Conservation (phyloP, 352 stramenopile genomes). For the Globisporangium viniferum region DNA sequence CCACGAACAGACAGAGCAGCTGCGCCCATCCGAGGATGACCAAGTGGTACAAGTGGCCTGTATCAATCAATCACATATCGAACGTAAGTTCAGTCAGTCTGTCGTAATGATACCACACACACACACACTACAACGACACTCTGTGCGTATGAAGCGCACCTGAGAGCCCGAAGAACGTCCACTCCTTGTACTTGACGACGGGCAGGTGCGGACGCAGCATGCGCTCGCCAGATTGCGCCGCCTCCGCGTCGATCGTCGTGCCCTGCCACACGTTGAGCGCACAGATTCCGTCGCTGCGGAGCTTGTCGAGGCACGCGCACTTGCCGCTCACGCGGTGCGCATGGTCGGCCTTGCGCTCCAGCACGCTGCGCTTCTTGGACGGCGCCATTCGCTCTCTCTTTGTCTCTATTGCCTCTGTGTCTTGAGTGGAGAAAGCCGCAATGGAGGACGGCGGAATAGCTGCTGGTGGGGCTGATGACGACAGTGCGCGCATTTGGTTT, state of each 20-base stretch:
- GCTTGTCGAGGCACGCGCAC: conserved; percentile 30
- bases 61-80: not conserved
- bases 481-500: not conserved
- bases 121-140: not conserved
- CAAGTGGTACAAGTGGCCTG: conserved; percentile 48
- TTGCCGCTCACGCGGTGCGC: not conserved
- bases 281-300: conserved; percentile 37
- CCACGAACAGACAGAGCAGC: conserved; percentile 43
- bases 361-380: conserved; percentile 34
- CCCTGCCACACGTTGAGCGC: conserved; percentile 54
- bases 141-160: conserved; percentile 13
- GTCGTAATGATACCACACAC: not conserved
- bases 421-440: not conserved
- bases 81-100: not conserved
- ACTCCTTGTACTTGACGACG: conserved; percentile 49
- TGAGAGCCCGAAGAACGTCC: conserved; percentile 30
- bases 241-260: conserved; percentile 39
- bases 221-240: conserved; percentile 13
- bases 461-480: not conserved
- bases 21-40: conserved; percentile 42
- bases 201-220: conserved; percentile 41
- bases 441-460: not conserved
- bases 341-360: conserved; percentile 17
- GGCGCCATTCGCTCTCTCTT: conserved; percentile 20
- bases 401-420: not conserved